These are phyloP conservation scores for Ramaria sp. DNA, from an alignment of 768 basidiomycete genomes.

Conservation along the genomic window DNA sequence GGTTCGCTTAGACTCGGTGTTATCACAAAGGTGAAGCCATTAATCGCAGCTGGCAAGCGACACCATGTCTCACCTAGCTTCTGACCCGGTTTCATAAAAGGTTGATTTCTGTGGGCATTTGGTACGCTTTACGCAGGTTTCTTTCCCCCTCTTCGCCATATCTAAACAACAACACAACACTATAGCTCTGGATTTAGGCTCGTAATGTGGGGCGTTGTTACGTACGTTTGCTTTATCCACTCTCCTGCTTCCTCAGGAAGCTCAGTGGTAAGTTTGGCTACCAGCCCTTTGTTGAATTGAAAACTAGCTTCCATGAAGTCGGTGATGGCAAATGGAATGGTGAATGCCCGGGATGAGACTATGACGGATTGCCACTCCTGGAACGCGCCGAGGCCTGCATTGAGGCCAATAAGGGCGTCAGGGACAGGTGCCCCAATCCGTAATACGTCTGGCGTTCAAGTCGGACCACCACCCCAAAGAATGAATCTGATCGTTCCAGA, in stretches of 20 bases:
- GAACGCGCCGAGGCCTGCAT: slow-evolving; percentile 30
- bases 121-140: neutral
- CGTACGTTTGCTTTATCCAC: slow-evolving; percentile 4
- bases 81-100: slow-evolving; percentile 7
- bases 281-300: neutral
- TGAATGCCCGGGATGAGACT: neutral
- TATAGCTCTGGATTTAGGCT: neutral
- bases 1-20: neutral
- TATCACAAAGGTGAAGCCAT: slow-evolving; percentile 1
- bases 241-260: neutral
- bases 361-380: slow-evolving; percentile 21
- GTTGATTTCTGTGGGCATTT: neutral
- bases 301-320: slow-evolving; percentile 8
- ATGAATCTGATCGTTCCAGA: slow-evolving; percentile 28
- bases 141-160: neutral
- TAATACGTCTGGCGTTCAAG: slow-evolving; percentile 9
- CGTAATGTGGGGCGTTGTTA: neutral
- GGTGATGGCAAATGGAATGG: slow-evolving; percentile 9
- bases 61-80: slow-evolving; percentile 1
- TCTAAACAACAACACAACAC: neutral
- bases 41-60: slow-evolving; percentile 2
- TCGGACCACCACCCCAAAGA: slow-evolving; percentile 21
- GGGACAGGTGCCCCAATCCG: slow-evolving; percentile 15
- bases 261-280: neutral
- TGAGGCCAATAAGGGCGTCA: slow-evolving; percentile 32